Percentiles rank a stretch among this genome's conserved stretches.
phyloP scores from a whole-genome alignment of 768 basidiomycete species.

The Leucosporidium scottii region DNA sequence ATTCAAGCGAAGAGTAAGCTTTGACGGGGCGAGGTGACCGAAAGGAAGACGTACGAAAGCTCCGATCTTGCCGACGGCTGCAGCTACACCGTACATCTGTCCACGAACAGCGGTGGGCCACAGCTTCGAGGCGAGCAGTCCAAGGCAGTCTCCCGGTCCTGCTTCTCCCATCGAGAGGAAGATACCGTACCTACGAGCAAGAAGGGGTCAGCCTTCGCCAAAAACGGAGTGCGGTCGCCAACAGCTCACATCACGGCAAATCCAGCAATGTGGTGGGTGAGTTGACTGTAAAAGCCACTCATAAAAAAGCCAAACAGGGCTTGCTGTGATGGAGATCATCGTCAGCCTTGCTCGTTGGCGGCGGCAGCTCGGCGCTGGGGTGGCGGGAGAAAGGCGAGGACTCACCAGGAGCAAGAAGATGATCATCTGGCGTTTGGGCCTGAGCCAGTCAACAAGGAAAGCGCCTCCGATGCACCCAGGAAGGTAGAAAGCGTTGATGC shows the following conservation, averaged over 20 bases:
- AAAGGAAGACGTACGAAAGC: too few relatives aligned
- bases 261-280: slow-evolving; percentile 60
- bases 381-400: too few relatives aligned
- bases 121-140: slow-evolving; percentile 74
- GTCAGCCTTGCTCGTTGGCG: too few relatives aligned
- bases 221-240: too few relatives aligned
- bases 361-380: too few relatives aligned
- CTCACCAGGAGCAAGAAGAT: slow-evolving; percentile 24
- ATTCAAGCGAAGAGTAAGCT: too few relatives aligned
- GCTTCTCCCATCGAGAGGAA: slow-evolving; percentile 85
- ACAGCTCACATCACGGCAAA: slow-evolving; percentile 52
- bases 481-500: slow-evolving; percentile 50
- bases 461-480: slow-evolving; percentile 49
- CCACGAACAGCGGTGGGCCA: slow-evolving; percentile 80
- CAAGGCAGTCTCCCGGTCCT: slow-evolving; percentile 79
- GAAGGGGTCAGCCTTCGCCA: too few relatives aligned
- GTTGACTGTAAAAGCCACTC: slow-evolving; percentile 66
- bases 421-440: slow-evolving; percentile 53
- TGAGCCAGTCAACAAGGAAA: slow-evolving; percentile 50
- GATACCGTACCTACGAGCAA: slow-evolving; percentile 57
- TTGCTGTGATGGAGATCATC: too few relatives aligned
- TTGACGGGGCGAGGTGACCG: too few relatives aligned
- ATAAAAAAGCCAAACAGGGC: slow-evolving; percentile 63
- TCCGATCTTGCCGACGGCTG: slow-evolving; percentile 56
- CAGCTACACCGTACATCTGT: slow-evolving; percentile 65